These are phyloP conservation scores for Flaveria brownii DNA, from an alignment of 129 eudicot genomes.

Conservation along the genomic window DNA sequence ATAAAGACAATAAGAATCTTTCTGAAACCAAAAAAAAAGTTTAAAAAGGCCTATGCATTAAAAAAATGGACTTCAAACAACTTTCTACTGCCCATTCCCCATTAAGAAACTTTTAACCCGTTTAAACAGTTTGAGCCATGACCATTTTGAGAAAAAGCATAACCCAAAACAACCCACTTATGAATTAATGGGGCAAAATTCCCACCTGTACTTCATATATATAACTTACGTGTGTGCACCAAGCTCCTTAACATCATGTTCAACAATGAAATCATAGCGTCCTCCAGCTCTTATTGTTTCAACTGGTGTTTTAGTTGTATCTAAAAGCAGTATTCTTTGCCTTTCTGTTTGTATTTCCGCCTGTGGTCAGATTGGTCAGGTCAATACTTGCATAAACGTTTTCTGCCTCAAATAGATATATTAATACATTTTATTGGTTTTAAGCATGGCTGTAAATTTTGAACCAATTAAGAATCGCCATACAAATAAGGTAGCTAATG, in stretches of 20 bases:
- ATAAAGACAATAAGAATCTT: not conserved
- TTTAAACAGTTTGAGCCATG: not conserved
- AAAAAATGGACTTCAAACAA: not conserved
- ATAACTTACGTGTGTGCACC: conserved; percentile 96
- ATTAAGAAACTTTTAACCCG: not conserved
- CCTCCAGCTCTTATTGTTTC: conserved; percentile 98
- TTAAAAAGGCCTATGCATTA: not conserved
- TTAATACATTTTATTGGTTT: conserved; percentile 9
- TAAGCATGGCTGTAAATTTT: conserved; percentile 1
- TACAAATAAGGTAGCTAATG: not conserved
- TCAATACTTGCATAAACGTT: conserved; percentile 11
- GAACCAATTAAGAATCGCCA: conserved; percentile 22
- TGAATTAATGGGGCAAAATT: not conserved
- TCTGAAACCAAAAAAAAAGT: not conserved
- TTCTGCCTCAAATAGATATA: not conserved
- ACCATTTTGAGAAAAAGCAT: not conserved
- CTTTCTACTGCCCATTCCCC: not conserved
- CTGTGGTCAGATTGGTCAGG: conserved; percentile 43
- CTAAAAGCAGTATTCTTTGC: conserved; percentile 85
- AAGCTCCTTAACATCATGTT: conserved; percentile 95
- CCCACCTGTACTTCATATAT: not conserved
- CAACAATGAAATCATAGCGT: conserved; percentile 95
- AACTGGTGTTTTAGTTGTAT: conserved; percentile 91
- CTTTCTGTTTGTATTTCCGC: conserved; percentile 99
- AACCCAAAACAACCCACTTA: not conserved